These are phyloP conservation scores for Talaromyces sp. DNA, from an alignment of 2,329 filamentous ascomycete species.

Conservation along the genomic window DNA sequence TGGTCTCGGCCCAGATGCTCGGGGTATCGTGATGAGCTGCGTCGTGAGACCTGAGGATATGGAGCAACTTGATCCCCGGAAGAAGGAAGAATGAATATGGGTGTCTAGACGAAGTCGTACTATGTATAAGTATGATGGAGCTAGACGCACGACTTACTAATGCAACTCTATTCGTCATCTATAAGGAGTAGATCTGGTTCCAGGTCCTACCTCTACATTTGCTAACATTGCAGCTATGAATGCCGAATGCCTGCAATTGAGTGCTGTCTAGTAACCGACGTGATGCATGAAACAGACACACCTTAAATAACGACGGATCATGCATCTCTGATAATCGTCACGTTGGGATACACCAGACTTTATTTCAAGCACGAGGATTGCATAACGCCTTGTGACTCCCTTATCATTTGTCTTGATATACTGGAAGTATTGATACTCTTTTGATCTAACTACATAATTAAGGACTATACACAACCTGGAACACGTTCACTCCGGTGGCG, in stretches of 20 bases:
- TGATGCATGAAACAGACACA: background rate
- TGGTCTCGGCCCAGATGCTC: constrained; percentile 10
- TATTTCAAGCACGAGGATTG: background rate
- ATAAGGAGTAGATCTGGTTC: background rate
- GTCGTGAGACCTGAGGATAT: constrained; percentile 8
- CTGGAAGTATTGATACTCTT: background rate
- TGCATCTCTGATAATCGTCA: background rate
- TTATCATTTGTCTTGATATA: background rate
- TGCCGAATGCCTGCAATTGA: background rate
- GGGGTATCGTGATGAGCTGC: constrained; percentile 14
- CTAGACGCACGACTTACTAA: background rate
- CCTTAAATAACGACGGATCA: background rate
- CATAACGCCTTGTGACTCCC: background rate
- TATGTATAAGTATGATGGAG: background rate
- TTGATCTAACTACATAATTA: background rate
- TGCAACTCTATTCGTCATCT: background rate
- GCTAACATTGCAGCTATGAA: background rate
- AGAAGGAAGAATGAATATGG: constrained; percentile 16
- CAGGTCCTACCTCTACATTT: background rate
- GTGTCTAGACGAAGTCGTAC: background rate
- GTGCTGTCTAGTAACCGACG: background rate
- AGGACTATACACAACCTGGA: background rate
- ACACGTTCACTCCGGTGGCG: background rate
- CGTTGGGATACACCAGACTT: background rate
- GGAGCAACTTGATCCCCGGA: constrained; percentile 4